phyloP scores from a whole-genome alignment of 352 stramenopile species.

The Pseudoperonospora humuli region DNA sequence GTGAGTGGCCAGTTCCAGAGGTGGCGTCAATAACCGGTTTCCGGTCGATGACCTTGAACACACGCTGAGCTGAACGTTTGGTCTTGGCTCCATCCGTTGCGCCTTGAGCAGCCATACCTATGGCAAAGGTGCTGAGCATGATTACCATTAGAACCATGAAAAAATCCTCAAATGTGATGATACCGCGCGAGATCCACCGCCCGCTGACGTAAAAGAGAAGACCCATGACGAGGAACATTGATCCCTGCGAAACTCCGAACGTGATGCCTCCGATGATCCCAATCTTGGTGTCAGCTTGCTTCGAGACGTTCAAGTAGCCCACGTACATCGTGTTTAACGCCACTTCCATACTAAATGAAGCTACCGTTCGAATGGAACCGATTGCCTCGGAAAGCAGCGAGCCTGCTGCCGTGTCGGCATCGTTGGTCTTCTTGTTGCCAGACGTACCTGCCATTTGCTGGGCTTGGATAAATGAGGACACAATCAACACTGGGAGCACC shows the following conservation, averaged over 20 bases:
- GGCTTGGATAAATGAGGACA: conserved; percentile 23
- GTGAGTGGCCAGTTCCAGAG: conserved; percentile 10
- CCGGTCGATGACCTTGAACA: conserved; percentile 32
- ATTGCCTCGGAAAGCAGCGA: conserved; percentile 38
- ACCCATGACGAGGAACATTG: conserved; percentile 56
- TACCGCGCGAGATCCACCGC: conserved; percentile 38
- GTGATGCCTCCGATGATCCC: conserved; percentile 48
- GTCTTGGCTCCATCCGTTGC: conserved; percentile 25
- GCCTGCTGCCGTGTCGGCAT: conserved; percentile 37
- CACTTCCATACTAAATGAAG: conserved; percentile 49
- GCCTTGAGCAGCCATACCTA: conserved; percentile 29
- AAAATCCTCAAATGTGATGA: conserved; percentile 63
- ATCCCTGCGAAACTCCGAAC: conserved; percentile 60
- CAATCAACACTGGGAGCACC: conserved; percentile 23
- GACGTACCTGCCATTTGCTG: conserved; percentile 25
- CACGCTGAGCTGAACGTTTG: conserved; percentile 24
- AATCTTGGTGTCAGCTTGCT: conserved; percentile 30
- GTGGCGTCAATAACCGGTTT: conserved; percentile 28
- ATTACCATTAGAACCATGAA: conserved; percentile 70
- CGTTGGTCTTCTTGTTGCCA: conserved; percentile 42
- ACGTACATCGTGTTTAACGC: conserved; percentile 27
- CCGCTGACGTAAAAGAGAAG: conserved; percentile 73
- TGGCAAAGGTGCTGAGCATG: conserved; percentile 41
- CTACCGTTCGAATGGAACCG: conserved; percentile 43
- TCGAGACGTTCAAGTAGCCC: conserved; percentile 26